Evolutionary conservation across 169 alveolate genomes (phyloP).

Genomic region (Cryptosporidium tyzzeri): DNA sequence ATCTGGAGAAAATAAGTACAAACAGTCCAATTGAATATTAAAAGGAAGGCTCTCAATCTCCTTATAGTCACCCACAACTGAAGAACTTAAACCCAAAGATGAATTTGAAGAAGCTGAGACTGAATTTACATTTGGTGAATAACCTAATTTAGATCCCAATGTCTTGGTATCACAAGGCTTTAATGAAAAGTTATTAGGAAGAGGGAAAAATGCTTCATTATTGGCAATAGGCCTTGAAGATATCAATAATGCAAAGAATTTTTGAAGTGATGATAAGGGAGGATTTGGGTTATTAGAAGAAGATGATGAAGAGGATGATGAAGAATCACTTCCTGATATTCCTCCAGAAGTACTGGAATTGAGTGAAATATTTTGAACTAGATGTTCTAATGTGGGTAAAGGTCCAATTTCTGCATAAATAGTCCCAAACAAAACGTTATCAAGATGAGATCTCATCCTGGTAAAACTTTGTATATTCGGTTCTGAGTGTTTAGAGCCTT

Average conservation of each 20-base stretch:
- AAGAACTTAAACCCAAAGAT: background rate
- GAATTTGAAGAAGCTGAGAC: background rate
- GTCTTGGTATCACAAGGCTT: background rate
- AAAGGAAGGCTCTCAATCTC: slow-evolving; percentile 16
- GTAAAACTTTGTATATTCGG: slow-evolving; percentile 12
- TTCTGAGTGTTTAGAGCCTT: background rate
- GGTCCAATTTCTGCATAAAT: slow-evolving; percentile 63
- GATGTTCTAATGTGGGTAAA: background rate
- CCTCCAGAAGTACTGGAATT: background rate
- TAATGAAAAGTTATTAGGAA: slow-evolving; percentile 55
- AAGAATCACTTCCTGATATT: background rate
- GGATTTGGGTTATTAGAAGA: background rate
- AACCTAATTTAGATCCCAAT: background rate
- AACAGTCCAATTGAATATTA: slow-evolving; percentile 45
- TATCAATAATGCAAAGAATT: slow-evolving; percentile 58
- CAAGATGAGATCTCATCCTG: slow-evolving; percentile 46
- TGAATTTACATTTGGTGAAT: background rate
- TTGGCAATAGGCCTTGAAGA: slow-evolving; percentile 73
- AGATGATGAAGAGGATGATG: background rate
- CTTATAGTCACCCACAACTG: background rate
- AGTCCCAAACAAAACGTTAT: slow-evolving; percentile 67
- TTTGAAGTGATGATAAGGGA: slow-evolving; percentile 19
- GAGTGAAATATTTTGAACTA: background rate
- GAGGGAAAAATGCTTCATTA: slow-evolving; percentile 72
- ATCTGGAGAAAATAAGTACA: slow-evolving; percentile 64